Conservation (phyloP, 2,329 filamentous ascomycete genomes). For the Alternaria gaisen region DNA sequence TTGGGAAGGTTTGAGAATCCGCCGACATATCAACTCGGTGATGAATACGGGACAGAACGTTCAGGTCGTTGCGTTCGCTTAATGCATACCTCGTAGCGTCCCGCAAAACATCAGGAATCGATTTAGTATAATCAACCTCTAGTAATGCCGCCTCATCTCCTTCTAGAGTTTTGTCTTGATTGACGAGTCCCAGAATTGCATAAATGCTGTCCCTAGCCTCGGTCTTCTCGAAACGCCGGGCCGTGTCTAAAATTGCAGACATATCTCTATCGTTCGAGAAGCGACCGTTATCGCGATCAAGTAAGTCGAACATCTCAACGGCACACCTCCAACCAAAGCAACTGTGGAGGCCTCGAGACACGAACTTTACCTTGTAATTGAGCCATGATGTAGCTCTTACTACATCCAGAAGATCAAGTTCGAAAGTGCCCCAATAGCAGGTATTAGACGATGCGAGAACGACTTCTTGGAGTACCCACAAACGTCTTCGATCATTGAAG, state of each 20-base stretch:
- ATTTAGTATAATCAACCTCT: not conserved
- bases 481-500: not conserved
- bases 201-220: not conserved
- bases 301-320: fast-evolving
- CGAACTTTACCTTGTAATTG: too few species aligned
- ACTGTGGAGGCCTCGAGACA: too few species aligned
- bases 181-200: not conserved
- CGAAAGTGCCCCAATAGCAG: not conserved
- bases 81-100: not conserved
- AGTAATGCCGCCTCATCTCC: not conserved
- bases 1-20: not conserved
- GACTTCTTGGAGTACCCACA: not conserved
- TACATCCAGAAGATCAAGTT: not conserved
- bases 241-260: fast-evolving
- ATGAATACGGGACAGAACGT: too few species aligned
- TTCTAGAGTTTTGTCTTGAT: fast-evolving
- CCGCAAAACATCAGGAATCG: not conserved
- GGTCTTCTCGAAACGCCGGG: fast-evolving
- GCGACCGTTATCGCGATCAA: not conserved
- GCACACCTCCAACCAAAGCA: not conserved
- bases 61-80: not conserved
- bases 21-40: fast-evolving
- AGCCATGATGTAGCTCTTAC: not conserved
- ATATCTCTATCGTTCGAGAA: fast-evolving
- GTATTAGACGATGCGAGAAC: not conserved